Evolutionary conservation across 2,329 filamentous ascomycete genomes (phyloP).

Genomic region (Trichoderma sp.): DNA sequence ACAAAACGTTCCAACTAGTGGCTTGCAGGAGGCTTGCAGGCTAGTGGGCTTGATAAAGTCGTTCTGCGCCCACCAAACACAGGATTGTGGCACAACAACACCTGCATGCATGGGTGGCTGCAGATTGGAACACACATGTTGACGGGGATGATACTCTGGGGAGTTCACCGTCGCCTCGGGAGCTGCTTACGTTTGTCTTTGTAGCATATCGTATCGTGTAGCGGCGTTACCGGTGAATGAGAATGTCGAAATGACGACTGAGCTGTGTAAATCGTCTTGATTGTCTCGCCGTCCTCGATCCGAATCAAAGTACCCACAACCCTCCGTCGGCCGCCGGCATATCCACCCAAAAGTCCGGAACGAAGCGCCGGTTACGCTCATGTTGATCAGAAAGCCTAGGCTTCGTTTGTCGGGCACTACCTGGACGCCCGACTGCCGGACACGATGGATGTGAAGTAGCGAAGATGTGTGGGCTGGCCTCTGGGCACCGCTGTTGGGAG

Average conservation of each 20-base stretch:
- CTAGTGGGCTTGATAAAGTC: neutral
- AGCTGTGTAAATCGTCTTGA: neutral
- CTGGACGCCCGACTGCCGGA: neutral
- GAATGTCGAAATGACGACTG: neutral
- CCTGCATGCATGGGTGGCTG: slow-evolving; percentile 6
- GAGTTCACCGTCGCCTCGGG: neutral
- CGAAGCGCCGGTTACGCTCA: neutral
- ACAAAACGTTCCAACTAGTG: neutral
- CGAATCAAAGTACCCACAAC: neutral
- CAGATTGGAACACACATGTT: slow-evolving; percentile 7
- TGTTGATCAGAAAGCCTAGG: no score
- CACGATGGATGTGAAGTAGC: neutral
- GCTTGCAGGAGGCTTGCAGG: slow-evolving; percentile 14
- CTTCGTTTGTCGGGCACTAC: neutral
- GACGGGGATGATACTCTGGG: neutral
- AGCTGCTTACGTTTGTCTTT: neutral
- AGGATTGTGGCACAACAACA: neutral
- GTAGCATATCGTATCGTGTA: neutral
- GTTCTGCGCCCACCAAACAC: neutral
- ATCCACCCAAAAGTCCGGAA: neutral
- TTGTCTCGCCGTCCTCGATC: neutral
- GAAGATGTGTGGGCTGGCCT: neutral
- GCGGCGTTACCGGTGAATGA: neutral
- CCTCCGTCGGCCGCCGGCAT: neutral
- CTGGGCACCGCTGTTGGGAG: neutral